A percentile compares a stretch with the other conserved stretches of the same genome.
Evolutionary conservation across 306 rosid genomes (phyloP).

Genomic region (Neltuma alba): DNA sequence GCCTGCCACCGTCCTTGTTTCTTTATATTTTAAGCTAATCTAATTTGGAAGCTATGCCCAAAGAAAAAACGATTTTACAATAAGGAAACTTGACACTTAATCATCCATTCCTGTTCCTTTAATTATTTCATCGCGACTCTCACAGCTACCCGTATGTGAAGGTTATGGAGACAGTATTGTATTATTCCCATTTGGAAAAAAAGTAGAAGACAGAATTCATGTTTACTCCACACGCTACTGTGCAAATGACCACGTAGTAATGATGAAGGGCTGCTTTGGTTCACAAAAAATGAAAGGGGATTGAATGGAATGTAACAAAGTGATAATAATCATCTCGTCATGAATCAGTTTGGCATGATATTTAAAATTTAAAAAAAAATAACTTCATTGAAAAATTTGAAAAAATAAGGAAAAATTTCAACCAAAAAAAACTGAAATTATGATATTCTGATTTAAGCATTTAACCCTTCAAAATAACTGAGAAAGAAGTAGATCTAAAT

Average conservation of each 20-base stretch:
- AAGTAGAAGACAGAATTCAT: neutral
- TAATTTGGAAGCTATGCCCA: neutral
- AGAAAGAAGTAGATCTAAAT: too few species aligned
- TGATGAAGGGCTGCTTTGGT: neutral
- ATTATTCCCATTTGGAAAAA: neutral
- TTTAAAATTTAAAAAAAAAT: too few species aligned
- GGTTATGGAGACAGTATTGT: neutral
- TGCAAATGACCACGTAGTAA: neutral
- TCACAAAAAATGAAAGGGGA: neutral
- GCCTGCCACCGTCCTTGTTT: neutral
- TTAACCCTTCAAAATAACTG: too few species aligned
- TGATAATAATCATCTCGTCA: neutral
- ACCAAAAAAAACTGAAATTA: too few species aligned
- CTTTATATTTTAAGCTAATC: neutral
- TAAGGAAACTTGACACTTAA: neutral
- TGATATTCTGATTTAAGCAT: too few species aligned
- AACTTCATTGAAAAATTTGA: too few species aligned
- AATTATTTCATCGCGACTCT: neutral
- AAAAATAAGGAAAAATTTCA: too few species aligned
- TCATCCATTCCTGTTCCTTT: neutral
- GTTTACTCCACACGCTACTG: neutral
- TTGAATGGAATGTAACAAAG: neutral
- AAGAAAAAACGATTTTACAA: neutral
- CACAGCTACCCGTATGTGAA: neutral
- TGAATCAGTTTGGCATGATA: neutral